A percentile compares a stretch with the other conserved stretches of the same genome.
phyloP scores from a whole-genome alignment of 2,329 filamentous ascomycete genomes.

The Fusarium veterinarium region DNA sequence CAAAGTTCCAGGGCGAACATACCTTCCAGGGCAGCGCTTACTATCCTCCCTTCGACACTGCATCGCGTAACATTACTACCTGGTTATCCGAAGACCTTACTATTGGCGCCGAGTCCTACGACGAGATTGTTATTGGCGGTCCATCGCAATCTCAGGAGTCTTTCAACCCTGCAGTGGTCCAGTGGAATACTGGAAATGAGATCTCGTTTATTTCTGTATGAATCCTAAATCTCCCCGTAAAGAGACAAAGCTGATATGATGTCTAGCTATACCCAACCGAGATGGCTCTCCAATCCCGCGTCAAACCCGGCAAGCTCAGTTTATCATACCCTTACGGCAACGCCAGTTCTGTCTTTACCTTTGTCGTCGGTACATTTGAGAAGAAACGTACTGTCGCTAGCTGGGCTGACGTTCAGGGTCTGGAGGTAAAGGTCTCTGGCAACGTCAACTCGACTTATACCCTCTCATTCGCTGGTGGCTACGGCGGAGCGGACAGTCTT shows the following conservation, averaged over 20 bases:
- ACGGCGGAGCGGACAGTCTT: conserved; percentile 32
- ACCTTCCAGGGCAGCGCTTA: conserved; percentile 63
- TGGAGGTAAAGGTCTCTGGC: conserved; percentile 58
- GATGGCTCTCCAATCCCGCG: conserved; percentile 26
- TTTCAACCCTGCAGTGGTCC: conserved; percentile 70
- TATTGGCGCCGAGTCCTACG: conserved; percentile 70
- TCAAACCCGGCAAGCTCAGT: conserved; percentile 49
- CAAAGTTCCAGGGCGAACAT: conserved; percentile 63
- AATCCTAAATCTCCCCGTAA: neutral
- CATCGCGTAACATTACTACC: conserved; percentile 67
- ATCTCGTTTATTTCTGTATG: conserved; percentile 45
- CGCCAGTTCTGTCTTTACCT: conserved; percentile 59
- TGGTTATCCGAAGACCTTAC: conserved; percentile 68
- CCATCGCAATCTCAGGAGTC: conserved; percentile 61
- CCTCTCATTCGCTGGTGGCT: conserved; percentile 52
- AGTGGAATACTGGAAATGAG: conserved; percentile 62
- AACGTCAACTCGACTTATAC: conserved; percentile 58
- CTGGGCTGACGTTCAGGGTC: conserved; percentile 61
- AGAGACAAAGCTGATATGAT: conserved; percentile 48
- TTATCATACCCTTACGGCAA: conserved; percentile 67
- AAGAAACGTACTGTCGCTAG: conserved; percentile 56
- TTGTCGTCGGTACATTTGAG: conserved; percentile 61
- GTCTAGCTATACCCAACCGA: conserved; percentile 52
- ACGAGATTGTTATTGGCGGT: conserved; percentile 67
- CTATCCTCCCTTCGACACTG: conserved; percentile 68